Evolutionary conservation across 305 asterid species (phyloP).

Genomic region (Petunia hybrid): DNA sequence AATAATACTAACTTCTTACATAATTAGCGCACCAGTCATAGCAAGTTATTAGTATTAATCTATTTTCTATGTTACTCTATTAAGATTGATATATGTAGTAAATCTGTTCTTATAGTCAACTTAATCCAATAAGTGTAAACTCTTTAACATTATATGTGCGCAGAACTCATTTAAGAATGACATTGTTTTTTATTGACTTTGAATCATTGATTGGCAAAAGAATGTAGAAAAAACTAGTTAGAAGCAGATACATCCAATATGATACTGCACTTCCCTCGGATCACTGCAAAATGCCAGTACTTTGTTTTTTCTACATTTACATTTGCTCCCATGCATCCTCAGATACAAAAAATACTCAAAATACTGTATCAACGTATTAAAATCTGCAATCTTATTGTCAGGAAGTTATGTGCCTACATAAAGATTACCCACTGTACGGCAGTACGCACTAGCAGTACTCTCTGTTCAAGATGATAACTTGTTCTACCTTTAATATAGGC

Average conservation of each 20-base stretch:
- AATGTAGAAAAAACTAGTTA: background rate
- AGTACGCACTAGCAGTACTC: slow-evolving; percentile 51
- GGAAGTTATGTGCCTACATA: slow-evolving; percentile 49
- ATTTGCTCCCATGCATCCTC: slow-evolving; percentile 1
- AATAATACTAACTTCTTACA: too few species aligned
- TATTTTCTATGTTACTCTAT: too few species aligned
- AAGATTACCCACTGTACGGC: slow-evolving; percentile 53
- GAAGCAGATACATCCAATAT: background rate
- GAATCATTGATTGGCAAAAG: background rate
- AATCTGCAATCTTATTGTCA: slow-evolving; percentile 31
- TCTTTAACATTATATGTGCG: too few species aligned
- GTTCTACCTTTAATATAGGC: slow-evolving; percentile 6
- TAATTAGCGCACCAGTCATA: too few species aligned
- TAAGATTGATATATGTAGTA: too few species aligned
- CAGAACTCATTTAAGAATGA: background rate
- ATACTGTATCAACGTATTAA: slow-evolving; percentile 33
- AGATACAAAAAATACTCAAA: slow-evolving; percentile 41
- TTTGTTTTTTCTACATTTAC: background rate
- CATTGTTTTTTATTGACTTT: background rate
- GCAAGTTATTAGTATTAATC: too few species aligned
- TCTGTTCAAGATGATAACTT: slow-evolving; percentile 30
- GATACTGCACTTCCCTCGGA: slow-evolving; percentile 8
- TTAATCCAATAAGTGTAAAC: too few species aligned
- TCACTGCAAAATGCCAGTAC: slow-evolving; percentile 10
- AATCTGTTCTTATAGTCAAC: too few species aligned